Conservation (phyloP, 2,329 filamentous ascomycete genomes). For the Aspergillus quadrilineatus region DNA sequence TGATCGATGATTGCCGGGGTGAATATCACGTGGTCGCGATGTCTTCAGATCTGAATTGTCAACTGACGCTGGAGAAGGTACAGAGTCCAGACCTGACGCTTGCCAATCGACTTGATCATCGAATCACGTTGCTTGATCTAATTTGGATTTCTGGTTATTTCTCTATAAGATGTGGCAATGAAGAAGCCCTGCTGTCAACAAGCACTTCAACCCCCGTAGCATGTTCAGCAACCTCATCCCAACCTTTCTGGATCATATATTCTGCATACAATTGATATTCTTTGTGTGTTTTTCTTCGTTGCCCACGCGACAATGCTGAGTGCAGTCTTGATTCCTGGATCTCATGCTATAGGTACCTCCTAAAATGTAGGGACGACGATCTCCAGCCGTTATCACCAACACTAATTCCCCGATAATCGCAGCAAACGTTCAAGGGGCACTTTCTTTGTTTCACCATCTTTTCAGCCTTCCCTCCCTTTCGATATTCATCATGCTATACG, state of each 20-base stretch:
- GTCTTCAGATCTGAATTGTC: background rate
- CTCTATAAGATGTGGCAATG: background rate
- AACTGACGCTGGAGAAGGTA: background rate
- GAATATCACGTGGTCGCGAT: background rate
- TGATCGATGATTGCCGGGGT: background rate
- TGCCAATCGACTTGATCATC: background rate
- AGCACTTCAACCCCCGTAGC: background rate
- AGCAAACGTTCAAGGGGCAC: slow-evolving; percentile 6
- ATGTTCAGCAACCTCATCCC: background rate
- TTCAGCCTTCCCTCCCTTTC: slow-evolving; percentile 2
- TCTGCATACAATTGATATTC: background rate
- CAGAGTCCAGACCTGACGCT: background rate
- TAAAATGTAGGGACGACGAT: slow-evolving; percentile 5
- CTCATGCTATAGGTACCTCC: background rate
- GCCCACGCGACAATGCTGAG: background rate
- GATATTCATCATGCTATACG: slow-evolving; percentile 6
- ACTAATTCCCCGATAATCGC: slow-evolving; percentile 1
- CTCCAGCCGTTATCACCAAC: slow-evolving; percentile 8
- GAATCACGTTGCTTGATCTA: background rate
- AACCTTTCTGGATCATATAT: background rate
- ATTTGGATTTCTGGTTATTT: background rate
- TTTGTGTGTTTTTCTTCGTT: background rate
- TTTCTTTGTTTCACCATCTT: slow-evolving; percentile 10
- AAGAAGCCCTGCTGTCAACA: background rate
- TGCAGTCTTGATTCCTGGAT: background rate